Evolutionary conservation across 768 basidiomycete species (phyloP), one percentile per base, ranked within the genome.

Genomic region (Tulasnella sp.): DNA sequence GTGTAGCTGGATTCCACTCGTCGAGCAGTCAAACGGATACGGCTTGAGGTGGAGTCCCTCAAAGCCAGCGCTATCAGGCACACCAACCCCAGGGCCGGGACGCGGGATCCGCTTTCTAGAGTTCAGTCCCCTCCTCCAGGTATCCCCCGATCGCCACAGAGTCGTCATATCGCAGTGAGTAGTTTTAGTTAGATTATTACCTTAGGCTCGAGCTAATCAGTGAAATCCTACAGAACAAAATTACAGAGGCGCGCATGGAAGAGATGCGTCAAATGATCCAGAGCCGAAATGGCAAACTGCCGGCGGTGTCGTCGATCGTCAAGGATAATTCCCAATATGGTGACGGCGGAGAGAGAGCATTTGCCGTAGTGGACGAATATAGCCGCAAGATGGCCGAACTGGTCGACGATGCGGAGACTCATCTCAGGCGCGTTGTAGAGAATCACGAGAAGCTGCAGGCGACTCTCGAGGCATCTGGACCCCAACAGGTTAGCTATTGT

Each of bases 221-320:
- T 55, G 43, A 41, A 2, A 29, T 44, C 19, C 43, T 41, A 61
- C 64, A 91, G 88, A 85, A 80, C 11, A 82, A 72, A 67, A 88
- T 83, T 56, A 87, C 88, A 34, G 83, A 82, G 64, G 83, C 83
- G 34, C 81, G 89, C 23, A 77, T 89, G 75, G 82, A 88, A 65
- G 89, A 92, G 69, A 88, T 92, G 88, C 79, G 83, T 42, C 80
- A 79, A 64, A 73, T 88, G 58, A 88, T 92, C 60, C 72, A 74
- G 61, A 59, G 42, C 34, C 44, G 58, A 10, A 38, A 7, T 17
- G 29, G 58, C 45, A 59, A 47, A 51, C 21, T 1, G 30, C 48
- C 32, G 42, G 11, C 8, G 32, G 7, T 9, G 11, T 38, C 51
- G n/a, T 19, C 24, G 26, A 26, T 34, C 9, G 19, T 34, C n/a